Base-by-base conservation (phyloP, 2,329 filamentous ascomycete genomes). In the Beauveria bassiana region DNA sequence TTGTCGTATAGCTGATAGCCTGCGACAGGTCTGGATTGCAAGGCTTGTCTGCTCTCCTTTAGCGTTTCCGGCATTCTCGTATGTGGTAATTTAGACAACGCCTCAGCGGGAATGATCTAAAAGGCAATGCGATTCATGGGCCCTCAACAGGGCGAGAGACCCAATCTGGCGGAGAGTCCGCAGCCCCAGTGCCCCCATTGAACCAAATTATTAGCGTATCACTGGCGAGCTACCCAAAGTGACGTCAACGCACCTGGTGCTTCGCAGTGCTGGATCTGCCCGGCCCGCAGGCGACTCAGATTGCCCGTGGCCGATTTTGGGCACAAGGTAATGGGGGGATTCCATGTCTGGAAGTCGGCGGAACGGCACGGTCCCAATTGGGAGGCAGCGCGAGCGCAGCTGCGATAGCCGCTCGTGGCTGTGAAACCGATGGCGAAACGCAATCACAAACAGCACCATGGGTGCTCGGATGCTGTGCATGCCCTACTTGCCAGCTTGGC, bases 211-310 rank as follows among this genome's bases (percentile, higher is more conserved):
- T 38, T 59, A 60, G 49, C 49, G 50, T 47, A 59, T 52, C 26
- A 43, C 47, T n/a, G 34, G n/a, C 57, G n/a, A 31, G 38, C 38
- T 59, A 9, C 38, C 42, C 40, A 14, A 22, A 9, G 58, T 60
- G 58, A 60, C 58, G 58, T 60, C 58, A 60, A 54, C 22, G 49
- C 49, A 26, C 49, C 26, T 26, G n/a, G n/a, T 38, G 50, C 58
- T 34, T 53, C 49, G 49, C 49, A 53, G 58, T 16, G 26, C 26
- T 46, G 58, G 58, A 60, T 60, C 58, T 60, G 58, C 20, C 57
- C 43, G 40, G 40, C 57, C 57, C 57, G 38, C 49, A 53, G 58
- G 24, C 58, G 58, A 60, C 58, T 60, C 58, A 60, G 58, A 60
- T 60, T 46, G 42, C n/a, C 40, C n/a, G 9, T 53, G 58, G 42